These are phyloP conservation scores for Marsdenia floribunda DNA, from an alignment of 257 asterid species.

Conservation along the genomic window DNA sequence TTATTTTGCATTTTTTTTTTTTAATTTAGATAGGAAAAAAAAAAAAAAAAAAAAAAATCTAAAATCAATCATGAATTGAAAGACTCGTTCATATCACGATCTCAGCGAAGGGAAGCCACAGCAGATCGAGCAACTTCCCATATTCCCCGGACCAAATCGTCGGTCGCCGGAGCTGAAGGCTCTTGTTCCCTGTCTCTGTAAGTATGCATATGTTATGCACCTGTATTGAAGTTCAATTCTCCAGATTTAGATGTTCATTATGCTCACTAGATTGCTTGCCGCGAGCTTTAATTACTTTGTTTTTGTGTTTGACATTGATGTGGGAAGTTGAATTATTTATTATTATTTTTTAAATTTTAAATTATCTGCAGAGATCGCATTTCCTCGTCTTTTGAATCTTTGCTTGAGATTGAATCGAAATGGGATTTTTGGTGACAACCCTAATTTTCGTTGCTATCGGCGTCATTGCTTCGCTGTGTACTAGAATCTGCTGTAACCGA, in stretches of 20 bases:
- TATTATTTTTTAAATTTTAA: neutral
- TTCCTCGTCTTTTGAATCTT: constrained; percentile 1
- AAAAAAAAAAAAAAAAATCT: neutral
- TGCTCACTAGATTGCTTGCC: neutral
- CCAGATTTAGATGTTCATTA: neutral
- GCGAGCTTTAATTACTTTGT: neutral
- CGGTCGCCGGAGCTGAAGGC: constrained; percentile 16
- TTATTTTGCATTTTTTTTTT: too few species aligned
- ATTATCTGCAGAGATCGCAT: neutral
- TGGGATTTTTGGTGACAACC: constrained; percentile 89
- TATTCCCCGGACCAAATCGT: constrained; percentile 15
- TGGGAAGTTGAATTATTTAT: neutral
- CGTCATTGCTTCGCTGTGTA: constrained; percentile 61
- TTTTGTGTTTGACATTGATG: neutral
- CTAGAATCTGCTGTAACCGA: constrained; percentile 87
- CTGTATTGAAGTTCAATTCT: neutral
- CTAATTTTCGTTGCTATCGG: constrained; percentile 68
- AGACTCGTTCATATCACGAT: neutral
- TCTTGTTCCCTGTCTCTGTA: neutral
- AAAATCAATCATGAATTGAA: neutral
- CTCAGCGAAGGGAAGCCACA: constrained; percentile 20
- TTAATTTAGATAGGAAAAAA: too few species aligned
- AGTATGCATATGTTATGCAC: neutral
- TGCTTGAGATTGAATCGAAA: constrained; percentile 9
- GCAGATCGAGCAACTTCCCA: constrained; percentile 41